Percentiles rank a stretch among this genome's conserved stretches.
These are phyloP conservation scores for Oxalis stricta DNA, from an alignment of 441 rosid genomes.

Conservation along the genomic window DNA sequence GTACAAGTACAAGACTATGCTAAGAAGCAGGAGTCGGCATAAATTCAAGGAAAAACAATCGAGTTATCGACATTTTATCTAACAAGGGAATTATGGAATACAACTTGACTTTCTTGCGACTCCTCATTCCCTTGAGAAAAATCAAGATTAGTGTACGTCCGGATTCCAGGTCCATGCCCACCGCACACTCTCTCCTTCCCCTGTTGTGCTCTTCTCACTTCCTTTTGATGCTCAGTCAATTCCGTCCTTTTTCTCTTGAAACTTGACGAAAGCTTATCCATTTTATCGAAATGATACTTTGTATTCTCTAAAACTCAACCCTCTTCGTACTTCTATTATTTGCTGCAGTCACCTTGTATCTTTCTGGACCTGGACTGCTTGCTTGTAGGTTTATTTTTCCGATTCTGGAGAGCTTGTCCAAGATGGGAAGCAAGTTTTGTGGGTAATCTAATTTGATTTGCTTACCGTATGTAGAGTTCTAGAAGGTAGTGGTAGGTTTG, in stretches of 20 bases:
- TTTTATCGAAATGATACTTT: not conserved
- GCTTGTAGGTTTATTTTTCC: constrained; percentile 26
- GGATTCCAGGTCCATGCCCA: constrained; percentile 39
- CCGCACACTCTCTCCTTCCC: constrained; percentile 31
- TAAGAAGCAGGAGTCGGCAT: too few relatives aligned
- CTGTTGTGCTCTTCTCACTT: constrained; percentile 42
- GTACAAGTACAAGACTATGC: too few relatives aligned
- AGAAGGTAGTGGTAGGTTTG: constrained; percentile 23
- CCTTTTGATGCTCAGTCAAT: constrained; percentile 44
- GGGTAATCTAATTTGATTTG: constrained; percentile 33
- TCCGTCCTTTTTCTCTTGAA: constrained; percentile 22
- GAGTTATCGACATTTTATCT: too few relatives aligned
- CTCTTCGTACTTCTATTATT: constrained; percentile 26
- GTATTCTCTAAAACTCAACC: constrained; percentile 13
- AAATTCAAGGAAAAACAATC: too few relatives aligned
- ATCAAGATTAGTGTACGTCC: constrained; percentile 31
- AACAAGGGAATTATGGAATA: too few relatives aligned
- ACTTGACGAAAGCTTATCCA: not conserved
- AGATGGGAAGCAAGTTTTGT: constrained; percentile 23
- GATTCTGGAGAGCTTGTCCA: constrained; percentile 34
- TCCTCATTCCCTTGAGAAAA: constrained; percentile 40
- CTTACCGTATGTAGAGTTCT: constrained; percentile 36
- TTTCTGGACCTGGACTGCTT: constrained; percentile 15
- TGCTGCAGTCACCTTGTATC: constrained; percentile 20
- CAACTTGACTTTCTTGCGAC: constrained; percentile 28